A percentile compares a stretch with the other conserved stretches of the same genome.
These are phyloP conservation scores for Coniella vitis DNA, from an alignment of 2,329 filamentous ascomycete species.

Conservation along the genomic window DNA sequence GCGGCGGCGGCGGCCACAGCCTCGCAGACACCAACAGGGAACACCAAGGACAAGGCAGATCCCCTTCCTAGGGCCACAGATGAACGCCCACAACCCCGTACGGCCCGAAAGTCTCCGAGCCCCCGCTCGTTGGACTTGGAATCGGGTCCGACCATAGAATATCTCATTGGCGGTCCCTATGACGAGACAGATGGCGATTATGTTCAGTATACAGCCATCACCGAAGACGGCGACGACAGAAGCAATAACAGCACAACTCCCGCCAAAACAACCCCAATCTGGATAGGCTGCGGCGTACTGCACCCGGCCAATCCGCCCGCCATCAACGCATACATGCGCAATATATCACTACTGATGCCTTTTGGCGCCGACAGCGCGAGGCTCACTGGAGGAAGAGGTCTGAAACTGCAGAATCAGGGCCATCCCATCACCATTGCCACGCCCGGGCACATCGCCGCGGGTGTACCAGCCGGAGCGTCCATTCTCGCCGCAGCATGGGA, in stretches of 20 bases:
- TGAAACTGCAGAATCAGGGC: too few species aligned
- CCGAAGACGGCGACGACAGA: conserved; percentile 24
- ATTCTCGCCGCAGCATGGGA: conserved; percentile 49
- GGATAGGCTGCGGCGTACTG: conserved; percentile 36
- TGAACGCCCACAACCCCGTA: too few species aligned
- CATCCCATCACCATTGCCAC: conserved; percentile 36
- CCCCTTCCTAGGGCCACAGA: too few species aligned
- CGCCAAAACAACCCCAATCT: conserved; percentile 29
- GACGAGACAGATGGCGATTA: not conserved
- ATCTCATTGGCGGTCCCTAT: not conserved
- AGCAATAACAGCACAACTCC: conserved; percentile 13
- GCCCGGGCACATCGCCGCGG: conserved; percentile 42
- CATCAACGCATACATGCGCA: conserved; percentile 41
- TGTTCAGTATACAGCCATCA: conserved; percentile 20
- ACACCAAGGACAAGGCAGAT: too few species aligned
- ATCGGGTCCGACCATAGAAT: not conserved
- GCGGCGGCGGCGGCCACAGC: conserved; percentile 3
- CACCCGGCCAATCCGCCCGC: conserved; percentile 26
- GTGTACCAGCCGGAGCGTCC: conserved; percentile 37
- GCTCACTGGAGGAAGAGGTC: too few species aligned
- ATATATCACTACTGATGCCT: conserved; percentile 23
- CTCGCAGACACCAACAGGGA: conserved; percentile 10
- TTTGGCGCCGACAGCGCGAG: conserved; percentile 28
- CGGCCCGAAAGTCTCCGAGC: too few species aligned
- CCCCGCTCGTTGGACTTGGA: not conserved